Evolutionary conservation across 1,284 basidiomycete genomes (phyloP), one percentile per base, ranked within the genome.

Genomic region (Coniferiporia sulphurascens): DNA sequence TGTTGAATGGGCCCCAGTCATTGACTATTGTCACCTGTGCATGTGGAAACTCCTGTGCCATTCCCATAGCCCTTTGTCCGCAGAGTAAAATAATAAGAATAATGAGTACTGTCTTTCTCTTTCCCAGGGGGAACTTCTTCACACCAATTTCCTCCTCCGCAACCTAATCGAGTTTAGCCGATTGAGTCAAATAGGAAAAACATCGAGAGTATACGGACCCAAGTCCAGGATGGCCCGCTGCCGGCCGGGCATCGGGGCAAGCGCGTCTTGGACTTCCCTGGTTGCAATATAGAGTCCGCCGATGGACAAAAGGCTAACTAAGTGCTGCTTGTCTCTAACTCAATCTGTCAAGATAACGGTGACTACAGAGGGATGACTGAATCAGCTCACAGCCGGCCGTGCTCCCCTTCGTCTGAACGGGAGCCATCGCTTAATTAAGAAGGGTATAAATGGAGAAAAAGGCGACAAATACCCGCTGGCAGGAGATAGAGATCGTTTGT

Each of bases 21-120:
- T 41, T 15, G 52, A 56, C 27, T 10, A 27, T 2, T 3, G 35
- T 38, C 41, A 62, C 61, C 54, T 62, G 57, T 52, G 56, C 53
- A n/a, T 64, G 63, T 9, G 63, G 63, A 52, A 64, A 64, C 49
- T 64, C 60, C 48, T 59, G 56, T 22, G 63, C 63, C 63, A 64
- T 64, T 21, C 56, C 63, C 52, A 62, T 62, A n/a, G 57, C 56
- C 63, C 63, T 64, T n/a, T 17, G 52, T 53, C 36, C n/a, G n/a
- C 48, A 15, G 21, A 35, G 38, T 41, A 49, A 27, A 53, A 15
- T 55, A 21, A n/a, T n/a, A 21, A 43, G 35, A 44, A 53, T 53
- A 8, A 17, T 38, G 38, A 41, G 4, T 52, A 41, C 15, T 41
- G 38, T 15, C 15, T 41, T 41, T 15, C 12, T 41, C 3, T 41